Percentiles rank a stretch among this genome's conserved stretches.
Conservation (phyloP, 2,329 filamentous ascomycete genomes). For the Rhynchosporium secalis region DNA sequence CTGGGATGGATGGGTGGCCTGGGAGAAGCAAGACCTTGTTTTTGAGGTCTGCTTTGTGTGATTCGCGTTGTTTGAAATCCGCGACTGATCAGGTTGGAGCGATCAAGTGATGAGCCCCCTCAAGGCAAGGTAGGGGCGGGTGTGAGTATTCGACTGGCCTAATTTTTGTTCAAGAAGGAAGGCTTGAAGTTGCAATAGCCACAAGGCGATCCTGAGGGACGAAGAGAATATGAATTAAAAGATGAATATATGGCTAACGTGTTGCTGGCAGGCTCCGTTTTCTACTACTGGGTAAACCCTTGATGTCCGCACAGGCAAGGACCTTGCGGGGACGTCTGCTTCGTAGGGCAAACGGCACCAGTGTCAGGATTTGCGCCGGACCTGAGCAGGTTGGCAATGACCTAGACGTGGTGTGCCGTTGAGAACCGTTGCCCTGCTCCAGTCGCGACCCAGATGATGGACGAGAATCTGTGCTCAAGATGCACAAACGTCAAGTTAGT, state of each 20-base stretch:
- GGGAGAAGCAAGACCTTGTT: not conserved
- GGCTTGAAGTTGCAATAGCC: conserved; percentile 13
- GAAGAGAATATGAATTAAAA: conserved; percentile 26
- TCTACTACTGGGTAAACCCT: conserved; percentile 35
- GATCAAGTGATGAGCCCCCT: not conserved
- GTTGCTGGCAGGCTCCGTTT: conserved; percentile 31
- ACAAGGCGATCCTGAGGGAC: conserved; percentile 22
- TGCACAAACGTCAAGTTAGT: conserved; percentile 18
- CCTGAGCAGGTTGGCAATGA: conserved; percentile 6
- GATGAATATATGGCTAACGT: conserved; percentile 32
- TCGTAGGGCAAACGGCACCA: conserved; percentile 31
- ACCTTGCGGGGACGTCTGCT: conserved; percentile 33
- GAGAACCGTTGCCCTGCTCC: not conserved
- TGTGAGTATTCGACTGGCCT: too few relatives aligned
- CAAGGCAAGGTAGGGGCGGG: too few relatives aligned
- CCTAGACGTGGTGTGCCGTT: not conserved
- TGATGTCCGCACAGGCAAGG: conserved; percentile 34
- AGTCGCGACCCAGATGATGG: not conserved
- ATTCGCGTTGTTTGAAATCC: conserved; percentile 13
- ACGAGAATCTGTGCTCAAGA: conserved; percentile 1
- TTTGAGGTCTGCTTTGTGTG: conserved; percentile 18
- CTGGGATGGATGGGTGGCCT: conserved; percentile 6
- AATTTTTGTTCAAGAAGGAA: conserved; percentile 5
- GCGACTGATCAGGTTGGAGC: not conserved
- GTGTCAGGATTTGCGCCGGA: conserved; percentile 22